phyloP scores from a whole-genome alignment of 331 rosid genomes.

The Spiraea crenata region DNA sequence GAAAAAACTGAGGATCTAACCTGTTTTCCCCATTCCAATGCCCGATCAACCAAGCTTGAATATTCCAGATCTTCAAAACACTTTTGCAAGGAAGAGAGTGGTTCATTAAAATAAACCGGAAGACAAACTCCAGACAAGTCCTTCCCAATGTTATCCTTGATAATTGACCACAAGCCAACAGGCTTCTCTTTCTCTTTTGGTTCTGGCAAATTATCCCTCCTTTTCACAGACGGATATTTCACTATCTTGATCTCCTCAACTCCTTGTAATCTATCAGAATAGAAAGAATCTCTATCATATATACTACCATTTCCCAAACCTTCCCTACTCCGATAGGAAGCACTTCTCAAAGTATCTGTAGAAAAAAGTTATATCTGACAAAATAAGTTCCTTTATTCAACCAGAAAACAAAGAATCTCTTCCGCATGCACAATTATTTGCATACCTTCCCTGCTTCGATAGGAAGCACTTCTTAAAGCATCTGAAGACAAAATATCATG shows the following conservation, averaged over 20 bases:
- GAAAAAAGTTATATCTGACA: slow-evolving; percentile 68
- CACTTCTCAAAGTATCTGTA: slow-evolving; percentile 86
- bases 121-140: slow-evolving; percentile 99
- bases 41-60: slow-evolving; percentile 91
- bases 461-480: slow-evolving; percentile 92
- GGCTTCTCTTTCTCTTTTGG: slow-evolving; percentile 95
- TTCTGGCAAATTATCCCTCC: slow-evolving; percentile 92
- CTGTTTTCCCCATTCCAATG: slow-evolving; percentile 96
- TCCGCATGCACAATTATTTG: slow-evolving; percentile 47
- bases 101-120: slow-evolving; percentile 99
- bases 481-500: slow-evolving; percentile 81
- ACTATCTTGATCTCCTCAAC: slow-evolving; percentile 58
- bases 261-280: slow-evolving; percentile 56
- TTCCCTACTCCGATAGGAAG: slow-evolving; percentile 86
- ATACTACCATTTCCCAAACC: slow-evolving; percentile 52
- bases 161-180: slow-evolving; percentile 93
- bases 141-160: slow-evolving; percentile 97
- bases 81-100: slow-evolving; percentile 95
- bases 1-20: slow-evolving; percentile 59
- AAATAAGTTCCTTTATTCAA: slow-evolving; percentile 45
- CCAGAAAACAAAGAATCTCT: slow-evolving; percentile 54
- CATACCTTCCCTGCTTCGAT: slow-evolving; percentile 73
- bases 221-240: slow-evolving; percentile 73
- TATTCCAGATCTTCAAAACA: slow-evolving; percentile 99
- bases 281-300: slow-evolving; percentile 58